A percentile compares a stretch with the other conserved stretches of the same genome.
These are phyloP conservation scores for Aotearoamyces nothofagi DNA, from an alignment of 2,329 filamentous ascomycete genomes.

Conservation along the genomic window DNA sequence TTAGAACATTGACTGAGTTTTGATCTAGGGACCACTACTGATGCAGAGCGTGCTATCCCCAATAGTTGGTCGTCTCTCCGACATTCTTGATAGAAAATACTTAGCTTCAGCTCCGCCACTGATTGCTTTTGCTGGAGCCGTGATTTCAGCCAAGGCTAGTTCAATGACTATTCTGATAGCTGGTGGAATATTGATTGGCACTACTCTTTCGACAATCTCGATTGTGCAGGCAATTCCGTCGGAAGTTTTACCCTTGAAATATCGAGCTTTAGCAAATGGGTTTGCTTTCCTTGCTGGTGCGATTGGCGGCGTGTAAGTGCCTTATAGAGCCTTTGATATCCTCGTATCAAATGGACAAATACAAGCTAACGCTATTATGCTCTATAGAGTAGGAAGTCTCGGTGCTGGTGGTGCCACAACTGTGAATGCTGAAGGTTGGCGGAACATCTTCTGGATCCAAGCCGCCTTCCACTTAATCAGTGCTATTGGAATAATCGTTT, in stretches of 20 bases:
- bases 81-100: conserved; percentile 38
- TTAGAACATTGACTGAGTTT: too few relatives aligned
- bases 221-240: conserved; percentile 40
- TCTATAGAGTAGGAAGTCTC: conserved; percentile 32
- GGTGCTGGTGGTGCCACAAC: conserved; percentile 37
- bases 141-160: conserved; percentile 36
- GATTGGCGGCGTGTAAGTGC: conserved; percentile 32
- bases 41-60: conserved; percentile 42
- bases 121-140: conserved; percentile 35
- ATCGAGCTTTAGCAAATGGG: conserved; percentile 37
- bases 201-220: conserved; percentile 35
- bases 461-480: conserved; percentile 34
- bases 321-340: conserved; percentile 1
- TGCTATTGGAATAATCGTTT: conserved; percentile 28
- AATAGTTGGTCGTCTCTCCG: conserved; percentile 37
- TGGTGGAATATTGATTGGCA: conserved; percentile 40
- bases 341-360: background rate
- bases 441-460: conserved; percentile 44
- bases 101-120: conserved; percentile 34
- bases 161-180: conserved; percentile 40
- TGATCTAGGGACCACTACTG: conserved; percentile 33
- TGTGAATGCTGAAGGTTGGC: conserved; percentile 29
- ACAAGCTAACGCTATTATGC: conserved; percentile 1
- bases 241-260: conserved; percentile 40
- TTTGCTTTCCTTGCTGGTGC: conserved; percentile 34